Base-by-base conservation (phyloP, 345 rosid species). In the Lumnitzera racemosa region DNA sequence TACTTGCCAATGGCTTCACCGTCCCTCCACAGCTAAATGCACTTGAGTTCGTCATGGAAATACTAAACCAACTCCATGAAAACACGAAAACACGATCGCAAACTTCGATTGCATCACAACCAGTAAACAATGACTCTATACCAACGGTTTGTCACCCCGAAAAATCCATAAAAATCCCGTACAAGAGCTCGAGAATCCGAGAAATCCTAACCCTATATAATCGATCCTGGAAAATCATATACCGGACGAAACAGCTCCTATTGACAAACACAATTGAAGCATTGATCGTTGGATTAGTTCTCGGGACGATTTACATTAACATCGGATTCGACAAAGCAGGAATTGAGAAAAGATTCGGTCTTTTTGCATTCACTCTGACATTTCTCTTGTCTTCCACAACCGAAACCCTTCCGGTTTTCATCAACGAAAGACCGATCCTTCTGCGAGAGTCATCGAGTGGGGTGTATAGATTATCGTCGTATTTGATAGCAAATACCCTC, bases 381-480 rank as follows among this genome's bases (percentile, higher is more conserved):
- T 91, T 91, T 61, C 96, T 89, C 59, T 94, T 91, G 56, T 91
- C 98, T 25, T 82, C 96, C 47, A 89, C 91, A n/a, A 91, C 96
- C 0, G 96, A 91, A 68, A 82, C 96, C 17, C 90, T 92, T 5
- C 96, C 98, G 1, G 82, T 92, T 72, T 92, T 89, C 85, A 82
- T 92, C 75, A 83, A 85, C 63, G 96, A 89, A 74, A 73, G 98
- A 62, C 94, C 90, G 5, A 85, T 92, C 61, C 68, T 92, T 15
- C 61, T 92, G 7, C 69, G 85, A 62, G 96, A 92, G 74, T 74
- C 96, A 24, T 89, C 98, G 0, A 81, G 91, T 20, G 96, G 98
- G 2, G 77, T 87, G 61, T 92, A 92, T 51, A 73, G 96, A 46
- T 80, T 92, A 47, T 92, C 98, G 5, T 87, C 96, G 6, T 88